Conservation (phyloP, 345 rosid species). For the Eucalyptus rudis region DNA sequence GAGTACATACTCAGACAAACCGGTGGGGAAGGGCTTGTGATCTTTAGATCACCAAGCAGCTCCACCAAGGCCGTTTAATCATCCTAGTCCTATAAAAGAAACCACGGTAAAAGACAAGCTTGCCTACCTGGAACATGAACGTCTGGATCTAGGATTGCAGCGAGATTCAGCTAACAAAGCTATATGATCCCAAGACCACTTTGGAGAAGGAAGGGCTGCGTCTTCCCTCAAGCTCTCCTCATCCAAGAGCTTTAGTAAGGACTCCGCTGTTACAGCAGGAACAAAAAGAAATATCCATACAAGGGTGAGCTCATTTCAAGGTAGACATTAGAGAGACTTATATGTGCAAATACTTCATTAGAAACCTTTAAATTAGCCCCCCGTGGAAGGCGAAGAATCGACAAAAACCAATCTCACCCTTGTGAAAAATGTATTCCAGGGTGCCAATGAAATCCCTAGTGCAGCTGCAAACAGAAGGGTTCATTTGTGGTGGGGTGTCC, state of each 20-base stretch:
- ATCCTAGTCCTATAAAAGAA: neutral
- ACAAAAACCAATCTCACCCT: conserved; percentile 9
- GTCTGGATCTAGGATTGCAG: conserved; percentile 82
- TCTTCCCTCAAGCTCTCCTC: conserved; percentile 92
- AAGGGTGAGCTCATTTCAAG: neutral
- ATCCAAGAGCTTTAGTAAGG: conserved; percentile 85
- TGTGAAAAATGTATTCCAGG: too few relatives aligned
- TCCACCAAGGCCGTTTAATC: neutral
- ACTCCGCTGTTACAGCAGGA: conserved; percentile 44
- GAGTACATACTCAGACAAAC: neutral
- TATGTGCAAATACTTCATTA: neutral
- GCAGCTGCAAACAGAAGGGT: conserved; percentile 62
- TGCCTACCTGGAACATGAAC: conserved; percentile 30
- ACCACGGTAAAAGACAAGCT: neutral
- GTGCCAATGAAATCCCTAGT: conserved; percentile 11
- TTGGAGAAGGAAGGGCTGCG: conserved; percentile 96
- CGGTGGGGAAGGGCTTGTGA: neutral
- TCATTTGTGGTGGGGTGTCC: conserved; percentile 64
- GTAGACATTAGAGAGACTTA: neutral
- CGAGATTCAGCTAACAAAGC: conserved; percentile 89
- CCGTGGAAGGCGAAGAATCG: neutral
- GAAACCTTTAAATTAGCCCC: too few relatives aligned
- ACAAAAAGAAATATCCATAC: neutral
- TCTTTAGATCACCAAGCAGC: neutral
- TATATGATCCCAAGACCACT: conserved; percentile 95